Base-by-base conservation (phyloP, 1,284 basidiomycete species). In the Earliella scabrosa region DNA sequence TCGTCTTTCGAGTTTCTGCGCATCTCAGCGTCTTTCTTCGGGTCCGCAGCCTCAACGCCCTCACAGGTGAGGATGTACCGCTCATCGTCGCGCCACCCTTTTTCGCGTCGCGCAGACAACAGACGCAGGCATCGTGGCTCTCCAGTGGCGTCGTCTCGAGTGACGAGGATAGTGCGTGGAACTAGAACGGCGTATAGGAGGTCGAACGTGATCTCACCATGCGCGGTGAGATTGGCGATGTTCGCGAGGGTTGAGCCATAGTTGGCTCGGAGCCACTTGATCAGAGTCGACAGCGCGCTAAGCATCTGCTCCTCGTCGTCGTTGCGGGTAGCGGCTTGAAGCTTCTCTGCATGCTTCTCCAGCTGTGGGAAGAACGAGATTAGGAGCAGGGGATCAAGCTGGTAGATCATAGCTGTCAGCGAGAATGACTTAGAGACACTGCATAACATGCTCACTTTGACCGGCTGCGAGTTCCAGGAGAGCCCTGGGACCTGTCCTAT, bases 151-250 rank as follows among this genome's bases (percentile, higher is more conserved):
- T 35, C 40, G 39, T 58, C 56, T n/a, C 41, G 46, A 14, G 52
- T 47, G 48, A 59, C 32, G 32, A 62, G 45, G 23, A 54, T 34
- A 13, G 47, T 54, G 14, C 36, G 35, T 1, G 57, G 60, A 23
- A 52, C 41, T 41, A 62, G 47, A 49, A 62, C 24, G 13, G 45
- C 52, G 66, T 82, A 80, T 24, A 86, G 73, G 23, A 82, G 73
- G 14, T 81, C 76, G 62, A 75, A 85, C 4, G 79, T 81, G 59
- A 84, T 84, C 63, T 86, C 82, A 11, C 73, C 75, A 51, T 82
- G 78, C 2, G 77, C 63, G 11, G 72, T 77, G 32, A 85, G 73
- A n/a, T 75, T 73, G 0, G 73, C 67, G 56, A 86, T 73, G 18
- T 70, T 75, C 6, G 71, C 64, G 38, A 85, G 66, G 1, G 78